These are phyloP conservation scores for Tetrapisispora namnaoensis DNA, from an alignment of 805 yeast species.

Conservation along the genomic window DNA sequence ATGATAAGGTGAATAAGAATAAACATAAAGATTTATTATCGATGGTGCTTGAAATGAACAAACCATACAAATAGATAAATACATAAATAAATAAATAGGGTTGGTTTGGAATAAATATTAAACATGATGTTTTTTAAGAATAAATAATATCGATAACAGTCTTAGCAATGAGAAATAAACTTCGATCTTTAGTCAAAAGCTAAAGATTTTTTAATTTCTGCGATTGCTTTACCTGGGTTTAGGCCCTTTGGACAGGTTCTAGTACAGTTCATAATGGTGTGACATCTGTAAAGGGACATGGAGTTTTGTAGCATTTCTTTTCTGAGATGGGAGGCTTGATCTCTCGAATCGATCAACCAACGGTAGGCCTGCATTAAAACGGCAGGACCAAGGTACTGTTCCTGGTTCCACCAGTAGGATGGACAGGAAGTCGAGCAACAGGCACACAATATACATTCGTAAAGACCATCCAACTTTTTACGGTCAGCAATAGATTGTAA, in stretches of 20 bases:
- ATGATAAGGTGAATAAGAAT: too few relatives aligned
- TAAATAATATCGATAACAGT: not conserved
- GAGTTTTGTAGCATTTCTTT: conserved; percentile 88
- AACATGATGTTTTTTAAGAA: not conserved
- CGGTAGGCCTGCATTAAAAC: conserved; percentile 98
- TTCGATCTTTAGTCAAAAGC: conserved; percentile 48
- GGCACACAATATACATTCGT: conserved; percentile 96
- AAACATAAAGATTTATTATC: too few relatives aligned
- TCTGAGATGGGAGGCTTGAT: conserved; percentile 72
- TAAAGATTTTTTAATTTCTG: conserved; percentile 89
- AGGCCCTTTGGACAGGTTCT: conserved; percentile 97
- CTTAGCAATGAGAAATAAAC: too few relatives aligned
- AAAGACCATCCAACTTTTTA: conserved; percentile 90
- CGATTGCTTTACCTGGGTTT: conserved; percentile 96
- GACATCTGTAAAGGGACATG: conserved; percentile 97
- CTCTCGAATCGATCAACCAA: conserved; percentile 97
- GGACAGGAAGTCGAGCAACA: conserved; percentile 99
- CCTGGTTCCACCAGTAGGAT: conserved; percentile 99
- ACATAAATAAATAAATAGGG: conserved; percentile 6
- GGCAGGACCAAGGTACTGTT: conserved; percentile 97
- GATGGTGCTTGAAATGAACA: too few relatives aligned
- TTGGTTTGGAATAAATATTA: not conserved
- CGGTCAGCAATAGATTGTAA: conserved; percentile 87
- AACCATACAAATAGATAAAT: too few relatives aligned
- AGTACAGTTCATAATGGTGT: conserved; percentile 98